Percentiles rank a stretch among this genome's conserved stretches.
Evolutionary conservation across 2,329 filamentous ascomycete species (phyloP).

Genomic region (Aspergillus sp.): DNA sequence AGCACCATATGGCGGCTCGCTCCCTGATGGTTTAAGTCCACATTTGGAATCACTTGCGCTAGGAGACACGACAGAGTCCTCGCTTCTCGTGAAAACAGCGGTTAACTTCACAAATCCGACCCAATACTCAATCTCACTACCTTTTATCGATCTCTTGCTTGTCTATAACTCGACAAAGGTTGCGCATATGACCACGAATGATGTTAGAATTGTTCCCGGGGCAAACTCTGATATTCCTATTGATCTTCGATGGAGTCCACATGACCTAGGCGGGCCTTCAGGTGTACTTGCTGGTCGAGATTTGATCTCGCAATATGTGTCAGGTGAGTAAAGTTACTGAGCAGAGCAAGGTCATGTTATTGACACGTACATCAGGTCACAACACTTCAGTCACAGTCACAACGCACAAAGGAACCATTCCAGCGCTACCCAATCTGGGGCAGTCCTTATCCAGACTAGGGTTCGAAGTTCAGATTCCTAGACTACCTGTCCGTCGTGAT

Average conservation of each 20-base stretch:
- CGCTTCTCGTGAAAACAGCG: conserved; percentile 70
- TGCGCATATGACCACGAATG: conserved; percentile 71
- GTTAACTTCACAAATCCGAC: conserved; percentile 92
- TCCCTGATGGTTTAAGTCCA: conserved; percentile 58
- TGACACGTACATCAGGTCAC: conserved; percentile 54
- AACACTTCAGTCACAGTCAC: conserved; percentile 80
- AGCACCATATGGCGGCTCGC: conserved; percentile 63
- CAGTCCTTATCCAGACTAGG: conserved; percentile 72
- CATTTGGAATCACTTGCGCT: conserved; percentile 74
- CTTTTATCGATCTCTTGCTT: conserved; percentile 77
- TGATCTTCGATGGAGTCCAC: conserved; percentile 75
- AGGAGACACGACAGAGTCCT: conserved; percentile 70
- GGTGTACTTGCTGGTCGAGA: conserved; percentile 69
- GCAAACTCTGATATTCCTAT: conserved; percentile 73
- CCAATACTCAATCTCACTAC: conserved; percentile 79
- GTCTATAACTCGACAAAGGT: conserved; percentile 73
- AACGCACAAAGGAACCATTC: conserved; percentile 73
- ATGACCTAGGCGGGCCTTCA: conserved; percentile 62
- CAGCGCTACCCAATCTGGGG: conserved; percentile 72
- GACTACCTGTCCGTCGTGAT: conserved; percentile 61
- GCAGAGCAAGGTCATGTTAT: not conserved
- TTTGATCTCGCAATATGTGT: conserved; percentile 83
- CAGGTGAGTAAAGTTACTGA: conserved; percentile 55
- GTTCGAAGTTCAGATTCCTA: conserved; percentile 73
- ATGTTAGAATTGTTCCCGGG: conserved; percentile 69